Evolutionary conservation across 768 basidiomycete species (phyloP).

Genomic region (Boletus reticuloceps): DNA sequence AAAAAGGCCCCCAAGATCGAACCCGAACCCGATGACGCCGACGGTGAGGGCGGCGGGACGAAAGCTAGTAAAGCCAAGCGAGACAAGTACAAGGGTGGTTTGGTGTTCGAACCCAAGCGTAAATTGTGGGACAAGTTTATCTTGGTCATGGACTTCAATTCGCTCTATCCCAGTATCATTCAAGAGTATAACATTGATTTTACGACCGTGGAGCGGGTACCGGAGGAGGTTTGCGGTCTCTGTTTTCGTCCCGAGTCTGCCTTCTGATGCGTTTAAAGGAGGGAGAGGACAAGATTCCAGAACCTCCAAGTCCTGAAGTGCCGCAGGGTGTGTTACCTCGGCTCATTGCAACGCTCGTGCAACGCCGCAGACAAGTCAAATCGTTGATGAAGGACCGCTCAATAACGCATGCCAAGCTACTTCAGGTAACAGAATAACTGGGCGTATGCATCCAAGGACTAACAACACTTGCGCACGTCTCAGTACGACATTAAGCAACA

Average conservation of each 20-base stretch:
- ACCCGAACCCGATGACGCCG: constrained; percentile 53
- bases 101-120: constrained; percentile 95
- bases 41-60: constrained; percentile 40
- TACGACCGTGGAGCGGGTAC: constrained; percentile 82
- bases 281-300: constrained; percentile 84
- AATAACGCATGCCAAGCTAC: constrained; percentile 66
- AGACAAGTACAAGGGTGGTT: constrained; percentile 98
- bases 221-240: constrained; percentile 46
- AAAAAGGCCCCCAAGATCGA: constrained; percentile 62
- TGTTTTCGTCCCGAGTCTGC: background rate
- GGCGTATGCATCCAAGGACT: background rate
- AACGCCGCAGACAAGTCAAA: constrained; percentile 87
- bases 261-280: constrained; percentile 32
- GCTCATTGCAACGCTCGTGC: constrained; percentile 95
- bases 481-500: constrained; percentile 98
- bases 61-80: constrained; percentile 66
- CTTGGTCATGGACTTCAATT: constrained; percentile 99
- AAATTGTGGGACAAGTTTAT: constrained; percentile 96
- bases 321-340: constrained; percentile 91
- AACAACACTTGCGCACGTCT: background rate
- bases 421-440: constrained; percentile 59
- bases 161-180: constrained; percentile 97
- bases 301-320: constrained; percentile 71
- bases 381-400: constrained; percentile 88
- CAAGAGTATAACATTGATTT: constrained; percentile 99